Evolutionary conservation across 306 rosid genomes (phyloP).

Genomic region (Glycine soja): DNA sequence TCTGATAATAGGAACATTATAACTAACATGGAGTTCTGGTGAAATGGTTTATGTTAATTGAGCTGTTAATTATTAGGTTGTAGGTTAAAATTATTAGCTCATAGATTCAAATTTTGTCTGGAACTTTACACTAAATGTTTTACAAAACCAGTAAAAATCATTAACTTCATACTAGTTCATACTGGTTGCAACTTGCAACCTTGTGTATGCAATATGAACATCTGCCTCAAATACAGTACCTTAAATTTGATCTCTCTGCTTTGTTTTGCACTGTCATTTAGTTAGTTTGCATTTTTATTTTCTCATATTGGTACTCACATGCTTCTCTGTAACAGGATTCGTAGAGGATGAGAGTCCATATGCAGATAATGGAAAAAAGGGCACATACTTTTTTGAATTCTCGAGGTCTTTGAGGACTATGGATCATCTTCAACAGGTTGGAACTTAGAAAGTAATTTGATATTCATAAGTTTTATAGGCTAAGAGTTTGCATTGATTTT

Average conservation of each 20-base stretch:
- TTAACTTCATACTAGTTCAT: background rate
- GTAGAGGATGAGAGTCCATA: constrained; percentile 87
- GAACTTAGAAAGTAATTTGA: constrained; percentile 51
- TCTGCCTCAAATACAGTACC: constrained; percentile 8
- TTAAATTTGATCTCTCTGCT: constrained; percentile 35
- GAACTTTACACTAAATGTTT: background rate
- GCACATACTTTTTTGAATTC: constrained; percentile 86
- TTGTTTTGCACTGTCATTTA: constrained; percentile 13
- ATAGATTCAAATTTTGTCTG: background rate
- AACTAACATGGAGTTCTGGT: background rate
- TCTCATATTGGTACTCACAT: constrained; percentile 20
- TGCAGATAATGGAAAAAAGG: constrained; percentile 72
- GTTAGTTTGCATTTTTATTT: constrained; percentile 31
- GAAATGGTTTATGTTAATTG: background rate
- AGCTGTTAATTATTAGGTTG: background rate
- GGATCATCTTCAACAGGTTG: constrained; percentile 97
- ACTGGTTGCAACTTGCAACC: constrained; percentile 23
- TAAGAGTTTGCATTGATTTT: constrained; percentile 24
- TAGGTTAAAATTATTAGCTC: background rate
- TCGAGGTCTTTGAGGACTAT: constrained; percentile 95
- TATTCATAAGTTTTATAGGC: constrained; percentile 40
- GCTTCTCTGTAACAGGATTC: constrained; percentile 65
- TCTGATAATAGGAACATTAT: background rate
- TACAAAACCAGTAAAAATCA: background rate
- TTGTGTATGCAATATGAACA: background rate